These are phyloP conservation scores for Tolypocladium amazonense DNA, from an alignment of 2,329 filamentous ascomycete species.

Conservation along the genomic window DNA sequence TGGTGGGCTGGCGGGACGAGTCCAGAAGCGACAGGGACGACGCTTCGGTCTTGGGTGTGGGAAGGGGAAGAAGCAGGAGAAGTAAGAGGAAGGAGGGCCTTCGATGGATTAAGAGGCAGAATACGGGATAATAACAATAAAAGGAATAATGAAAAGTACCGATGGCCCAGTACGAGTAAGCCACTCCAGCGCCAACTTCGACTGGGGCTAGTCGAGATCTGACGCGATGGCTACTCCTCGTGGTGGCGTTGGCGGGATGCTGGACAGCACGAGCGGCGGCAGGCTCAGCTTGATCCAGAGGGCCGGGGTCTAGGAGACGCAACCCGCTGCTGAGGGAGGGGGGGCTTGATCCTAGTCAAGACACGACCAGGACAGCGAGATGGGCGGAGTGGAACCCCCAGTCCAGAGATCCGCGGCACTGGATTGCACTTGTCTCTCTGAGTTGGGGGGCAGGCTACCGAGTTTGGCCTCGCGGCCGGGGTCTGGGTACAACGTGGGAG, in stretches of 20 bases:
- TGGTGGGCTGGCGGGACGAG: slow-evolving; percentile 2
- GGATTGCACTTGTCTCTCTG: slow-evolving; percentile 20
- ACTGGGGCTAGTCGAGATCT: slow-evolving; percentile 17
- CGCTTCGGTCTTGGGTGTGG: background rate
- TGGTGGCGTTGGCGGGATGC: slow-evolving; percentile 21
- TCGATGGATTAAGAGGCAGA: background rate
- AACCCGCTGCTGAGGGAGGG: background rate
- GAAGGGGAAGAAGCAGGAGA: background rate
- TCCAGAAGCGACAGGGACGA: slow-evolving; percentile 1
- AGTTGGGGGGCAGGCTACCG: slow-evolving; percentile 12
- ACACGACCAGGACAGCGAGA: slow-evolving; percentile 2
- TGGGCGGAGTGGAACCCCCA: slow-evolving; percentile 10
- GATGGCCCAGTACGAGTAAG: slow-evolving; percentile 4
- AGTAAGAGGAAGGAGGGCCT: background rate
- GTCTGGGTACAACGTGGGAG: slow-evolving; percentile 11
- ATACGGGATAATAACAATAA: slow-evolving; percentile 6
- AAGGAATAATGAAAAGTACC: slow-evolving; percentile 8
- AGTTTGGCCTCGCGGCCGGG: slow-evolving; percentile 9
- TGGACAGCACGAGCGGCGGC: slow-evolving; percentile 9
- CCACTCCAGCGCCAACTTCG: slow-evolving; percentile 5
- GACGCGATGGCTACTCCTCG: slow-evolving; percentile 20
- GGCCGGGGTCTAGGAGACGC: slow-evolving; percentile 1
- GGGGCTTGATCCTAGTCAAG: background rate
- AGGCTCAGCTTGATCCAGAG: slow-evolving; percentile 4
- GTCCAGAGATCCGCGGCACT: slow-evolving; percentile 20